Percentiles rank a stretch among this genome's conserved stretches.
Conservation (phyloP, 257 asterid genomes). For the Paulownia fortunei region DNA sequence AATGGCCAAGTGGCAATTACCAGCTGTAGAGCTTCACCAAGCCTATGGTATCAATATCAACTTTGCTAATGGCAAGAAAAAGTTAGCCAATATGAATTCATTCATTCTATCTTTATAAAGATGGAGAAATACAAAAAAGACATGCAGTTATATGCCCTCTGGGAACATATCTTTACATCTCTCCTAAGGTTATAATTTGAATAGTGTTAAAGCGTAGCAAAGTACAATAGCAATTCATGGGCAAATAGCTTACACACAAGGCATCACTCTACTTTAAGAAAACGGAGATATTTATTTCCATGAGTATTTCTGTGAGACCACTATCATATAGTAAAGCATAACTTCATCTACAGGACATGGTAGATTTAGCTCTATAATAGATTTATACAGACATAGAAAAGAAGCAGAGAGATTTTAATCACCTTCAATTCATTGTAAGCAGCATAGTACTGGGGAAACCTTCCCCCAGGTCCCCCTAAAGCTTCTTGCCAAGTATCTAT, state of each 20-base stretch:
- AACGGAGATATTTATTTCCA: background rate
- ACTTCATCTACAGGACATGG: background rate
- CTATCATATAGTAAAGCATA: background rate
- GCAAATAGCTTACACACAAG: background rate
- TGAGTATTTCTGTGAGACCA: constrained; percentile 2
- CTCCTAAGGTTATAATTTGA: background rate
- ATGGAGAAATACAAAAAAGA: background rate
- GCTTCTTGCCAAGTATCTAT: constrained; percentile 98
- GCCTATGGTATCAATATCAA: background rate
- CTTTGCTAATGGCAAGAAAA: background rate
- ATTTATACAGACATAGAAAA: background rate
- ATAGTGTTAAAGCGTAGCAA: background rate
- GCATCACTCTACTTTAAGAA: background rate
- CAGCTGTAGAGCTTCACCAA: background rate
- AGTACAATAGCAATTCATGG: background rate
- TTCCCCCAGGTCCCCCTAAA: constrained; percentile 82
- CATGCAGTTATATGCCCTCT: background rate
- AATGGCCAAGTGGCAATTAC: background rate
- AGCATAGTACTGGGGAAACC: constrained; percentile 86
- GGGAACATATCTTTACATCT: background rate
- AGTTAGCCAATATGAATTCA: background rate
- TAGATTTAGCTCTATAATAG: background rate
- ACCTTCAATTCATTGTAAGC: constrained; percentile 96
- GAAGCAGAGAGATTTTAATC: constrained; percentile 26
- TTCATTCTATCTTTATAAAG: background rate